phyloP scores from a whole-genome alignment of 352 stramenopile genomes.

The Albugo laibachii region DNA sequence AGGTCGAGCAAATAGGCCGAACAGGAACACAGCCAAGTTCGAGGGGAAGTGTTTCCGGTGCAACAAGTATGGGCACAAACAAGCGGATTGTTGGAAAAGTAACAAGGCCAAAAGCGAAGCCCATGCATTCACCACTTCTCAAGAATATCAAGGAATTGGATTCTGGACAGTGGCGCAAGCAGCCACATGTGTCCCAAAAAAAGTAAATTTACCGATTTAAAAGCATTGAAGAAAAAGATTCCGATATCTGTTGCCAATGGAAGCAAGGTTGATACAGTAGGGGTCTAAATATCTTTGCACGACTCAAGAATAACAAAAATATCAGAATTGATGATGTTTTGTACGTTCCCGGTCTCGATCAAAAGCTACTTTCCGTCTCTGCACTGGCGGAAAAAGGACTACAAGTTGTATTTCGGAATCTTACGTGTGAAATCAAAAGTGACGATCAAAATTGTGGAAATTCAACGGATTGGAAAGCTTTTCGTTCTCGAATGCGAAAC shows the following conservation, averaged over 20 bases:
- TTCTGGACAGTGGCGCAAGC: constrained; percentile 11
- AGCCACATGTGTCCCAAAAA: constrained; percentile 8
- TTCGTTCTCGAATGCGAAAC: too few species aligned
- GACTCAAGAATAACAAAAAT: not conserved
- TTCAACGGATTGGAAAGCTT: too few species aligned
- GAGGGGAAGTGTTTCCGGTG: not conserved
- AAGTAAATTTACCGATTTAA: constrained; percentile 3
- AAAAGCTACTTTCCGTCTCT: constrained; percentile 7
- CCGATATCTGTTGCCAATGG: constrained; percentile 6
- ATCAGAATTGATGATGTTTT: constrained; percentile 10
- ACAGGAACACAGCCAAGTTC: not conserved
- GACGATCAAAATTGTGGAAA: too few species aligned
- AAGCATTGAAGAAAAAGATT: not conserved
- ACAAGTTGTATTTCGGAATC: too few species aligned
- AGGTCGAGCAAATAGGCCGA: too few species aligned
- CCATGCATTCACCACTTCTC: not conserved
- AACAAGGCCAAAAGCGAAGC: not conserved
- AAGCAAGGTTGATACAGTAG: constrained; percentile 4
- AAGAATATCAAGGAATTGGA: not conserved
- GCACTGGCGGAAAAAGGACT: not conserved
- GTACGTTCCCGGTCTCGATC: constrained; percentile 8
- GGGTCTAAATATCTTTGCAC: constrained; percentile 3
- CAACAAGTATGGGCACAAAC: not conserved
- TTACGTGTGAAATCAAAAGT: too few species aligned
- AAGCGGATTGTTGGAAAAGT: not conserved